A percentile compares a stretch with the other conserved stretches of the same genome.
These are phyloP conservation scores for Fusarium drepaniforme DNA, from an alignment of 2,329 filamentous ascomycete species.

Conservation along the genomic window DNA sequence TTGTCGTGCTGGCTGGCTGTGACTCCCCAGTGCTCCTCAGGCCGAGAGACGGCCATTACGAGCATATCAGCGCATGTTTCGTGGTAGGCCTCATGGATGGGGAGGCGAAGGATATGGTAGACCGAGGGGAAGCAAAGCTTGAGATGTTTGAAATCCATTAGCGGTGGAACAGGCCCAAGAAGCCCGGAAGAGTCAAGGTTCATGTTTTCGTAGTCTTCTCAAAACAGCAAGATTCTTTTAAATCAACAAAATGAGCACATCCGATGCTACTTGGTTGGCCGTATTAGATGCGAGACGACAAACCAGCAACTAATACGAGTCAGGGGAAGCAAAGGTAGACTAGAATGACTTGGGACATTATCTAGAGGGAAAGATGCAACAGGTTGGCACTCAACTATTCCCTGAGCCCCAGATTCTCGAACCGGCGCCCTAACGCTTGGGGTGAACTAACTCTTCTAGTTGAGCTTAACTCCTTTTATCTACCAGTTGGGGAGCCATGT, in stretches of 20 bases:
- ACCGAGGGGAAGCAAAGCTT: neutral
- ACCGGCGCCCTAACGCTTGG: neutral
- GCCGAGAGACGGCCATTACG: neutral
- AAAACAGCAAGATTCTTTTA: neutral
- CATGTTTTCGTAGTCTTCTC: neutral
- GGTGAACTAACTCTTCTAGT: neutral
- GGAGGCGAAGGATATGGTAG: neutral
- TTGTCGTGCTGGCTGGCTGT: neutral
- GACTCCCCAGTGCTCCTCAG: neutral
- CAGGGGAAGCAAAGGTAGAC: neutral
- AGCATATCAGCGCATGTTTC: neutral
- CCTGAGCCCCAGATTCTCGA: neutral
- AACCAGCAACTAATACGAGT: neutral
- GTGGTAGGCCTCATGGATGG: neutral
- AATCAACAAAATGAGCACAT: neutral
- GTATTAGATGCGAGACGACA: neutral
- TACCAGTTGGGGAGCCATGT: neutral
- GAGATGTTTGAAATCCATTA: neutral
- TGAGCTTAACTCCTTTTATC: neutral
- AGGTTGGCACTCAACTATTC: neutral
- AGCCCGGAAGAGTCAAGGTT: neutral
- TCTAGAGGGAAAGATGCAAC: neutral
- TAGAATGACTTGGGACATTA: neutral
- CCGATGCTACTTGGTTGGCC: neutral
- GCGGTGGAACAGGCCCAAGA: neutral